phyloP scores from a whole-genome alignment of 176 grass and related monocot species.

The Cocos nucifera region DNA sequence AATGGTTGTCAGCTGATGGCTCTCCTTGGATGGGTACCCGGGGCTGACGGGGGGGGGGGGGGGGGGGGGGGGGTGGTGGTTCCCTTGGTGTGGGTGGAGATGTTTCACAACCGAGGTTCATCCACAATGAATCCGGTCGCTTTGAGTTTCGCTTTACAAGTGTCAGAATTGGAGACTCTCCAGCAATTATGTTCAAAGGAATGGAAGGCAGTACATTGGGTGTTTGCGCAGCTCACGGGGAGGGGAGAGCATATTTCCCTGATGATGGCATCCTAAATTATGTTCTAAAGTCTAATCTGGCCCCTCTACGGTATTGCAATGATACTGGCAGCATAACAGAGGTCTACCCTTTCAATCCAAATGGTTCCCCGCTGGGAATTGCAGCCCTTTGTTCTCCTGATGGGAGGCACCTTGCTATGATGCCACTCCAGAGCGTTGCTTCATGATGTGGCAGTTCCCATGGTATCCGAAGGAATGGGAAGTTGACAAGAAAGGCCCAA shows the following conservation, averaged over 20 bases:
- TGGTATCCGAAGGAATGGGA: conserved; percentile 91
- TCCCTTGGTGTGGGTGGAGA: conserved; percentile 51
- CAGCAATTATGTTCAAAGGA: conserved; percentile 81
- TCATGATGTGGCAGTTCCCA: conserved; percentile 98
- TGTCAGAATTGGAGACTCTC: conserved; percentile 55
- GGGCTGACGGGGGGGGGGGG: conserved; percentile 39
- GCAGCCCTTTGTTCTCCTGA: conserved; percentile 76
- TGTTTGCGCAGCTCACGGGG: conserved; percentile 76
- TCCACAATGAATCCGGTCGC: conserved; percentile 82
- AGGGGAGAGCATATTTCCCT: conserved; percentile 75
- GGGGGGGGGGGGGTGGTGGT: too few relatives aligned
- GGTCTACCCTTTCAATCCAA: conserved; percentile 88
- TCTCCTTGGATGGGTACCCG: conserved; percentile 93
- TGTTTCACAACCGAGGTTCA: conserved; percentile 83
- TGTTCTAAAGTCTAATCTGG: conserved; percentile 52
- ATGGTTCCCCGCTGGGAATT: conserved; percentile 82
- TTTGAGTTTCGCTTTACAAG: conserved; percentile 77
- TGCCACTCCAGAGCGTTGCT: conserved; percentile 90
- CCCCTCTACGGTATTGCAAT: conserved; percentile 67
- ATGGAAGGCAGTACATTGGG: conserved; percentile 85
- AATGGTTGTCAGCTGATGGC: conserved; percentile 95
- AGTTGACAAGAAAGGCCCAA: conserved; percentile 61
- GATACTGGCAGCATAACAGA: conserved; percentile 57
- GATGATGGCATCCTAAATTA: conserved; percentile 41
- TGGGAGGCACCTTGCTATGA: conserved; percentile 89